These are phyloP conservation scores for Vaccinium darrowii DNA, from an alignment of 148 eudicot species.

Conservation along the genomic window DNA sequence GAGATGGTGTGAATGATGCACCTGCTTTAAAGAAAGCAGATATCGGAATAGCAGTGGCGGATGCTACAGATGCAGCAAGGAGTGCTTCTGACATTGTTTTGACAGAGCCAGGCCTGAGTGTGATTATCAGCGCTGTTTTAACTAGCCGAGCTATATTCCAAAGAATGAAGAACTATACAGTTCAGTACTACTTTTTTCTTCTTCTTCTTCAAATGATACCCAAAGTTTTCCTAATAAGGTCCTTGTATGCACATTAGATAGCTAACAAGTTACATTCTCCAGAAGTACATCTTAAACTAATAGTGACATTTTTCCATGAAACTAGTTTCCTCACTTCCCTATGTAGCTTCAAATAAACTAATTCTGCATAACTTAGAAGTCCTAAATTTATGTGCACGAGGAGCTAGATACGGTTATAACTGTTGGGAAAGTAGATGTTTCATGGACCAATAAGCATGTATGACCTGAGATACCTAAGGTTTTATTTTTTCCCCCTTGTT, in stretches of 20 bases:
- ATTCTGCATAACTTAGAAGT: background rate
- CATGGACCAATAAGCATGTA: conserved; percentile 2
- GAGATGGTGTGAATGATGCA: conserved; percentile 78
- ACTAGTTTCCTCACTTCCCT: background rate
- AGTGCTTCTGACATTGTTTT: conserved; percentile 70
- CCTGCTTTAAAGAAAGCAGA: conserved; percentile 84
- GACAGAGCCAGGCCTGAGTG: conserved; percentile 80
- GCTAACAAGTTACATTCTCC: background rate
- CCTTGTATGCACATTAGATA: background rate
- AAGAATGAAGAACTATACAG: conserved; percentile 78
- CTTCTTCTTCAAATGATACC: background rate
- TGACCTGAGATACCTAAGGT: background rate
- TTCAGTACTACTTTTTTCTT: conserved; percentile 20
- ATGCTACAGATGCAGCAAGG: conserved; percentile 77
- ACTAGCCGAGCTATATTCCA: conserved; percentile 78
- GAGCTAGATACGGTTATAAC: background rate
- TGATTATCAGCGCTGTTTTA: conserved; percentile 65
- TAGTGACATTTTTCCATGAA: background rate
- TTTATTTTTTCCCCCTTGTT: background rate
- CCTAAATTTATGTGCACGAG: background rate
- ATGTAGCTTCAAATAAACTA: background rate
- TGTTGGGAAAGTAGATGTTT: conserved; percentile 1
- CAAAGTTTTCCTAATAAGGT: background rate
- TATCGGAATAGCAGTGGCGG: conserved; percentile 75
- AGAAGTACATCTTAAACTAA: conserved; percentile 4